Base-by-base conservation (phyloP, 2,329 filamentous ascomycete genomes). In the Neopestalotiopsis sp. region DNA sequence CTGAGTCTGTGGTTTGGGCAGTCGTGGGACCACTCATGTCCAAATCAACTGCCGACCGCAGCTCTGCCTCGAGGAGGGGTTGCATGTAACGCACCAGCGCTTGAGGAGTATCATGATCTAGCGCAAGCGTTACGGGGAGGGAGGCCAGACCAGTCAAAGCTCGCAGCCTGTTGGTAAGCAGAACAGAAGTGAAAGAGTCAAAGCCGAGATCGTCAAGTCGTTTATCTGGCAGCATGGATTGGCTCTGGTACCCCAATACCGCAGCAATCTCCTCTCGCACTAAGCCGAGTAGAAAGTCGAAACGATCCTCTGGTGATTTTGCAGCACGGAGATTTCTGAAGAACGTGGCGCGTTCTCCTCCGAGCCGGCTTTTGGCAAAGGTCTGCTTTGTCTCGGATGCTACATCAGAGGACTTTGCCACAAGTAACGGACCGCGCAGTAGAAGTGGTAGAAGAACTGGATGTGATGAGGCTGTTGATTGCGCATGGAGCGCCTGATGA, bases 81-180 rank as follows among this genome's bases (percentile, higher is more conserved):
- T n/a, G 30, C n/a, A 66, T 20, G 30, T 66, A 57, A 14, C 53
- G 14, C 14, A 56, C 63, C 63, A 66, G 45, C 40, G 63, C 63
- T 57, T 66, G 40, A 20, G 63, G 49, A 7, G 63, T 56, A 57
- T 66, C 63, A 66, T 66, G 56, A 57, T 66, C 63, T 7, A 66
- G 63, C 4, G 63, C 63, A 40, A 66, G 63, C 32, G 63, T 66
- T 17, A 66, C 63, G n/a, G 42, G n/a, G 40, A 66, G 63, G 63
- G 53, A n/a, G 38, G 20, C 4, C 12, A 66, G 56, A 2, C 61
- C 34, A 42, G 61, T 63, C 61, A 63, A 14, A 40, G 38, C 2
- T 17, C 61, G 32, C 61, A 63, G 17, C 40, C 61, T 40, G n/a
- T 38, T 63, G 24, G 24, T 63, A 30, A 63, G 13, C 30, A 32